These are phyloP conservation scores for Backusella tuberculispora DNA, from an alignment of 192 early-diverging fungal species.

Conservation along the genomic window DNA sequence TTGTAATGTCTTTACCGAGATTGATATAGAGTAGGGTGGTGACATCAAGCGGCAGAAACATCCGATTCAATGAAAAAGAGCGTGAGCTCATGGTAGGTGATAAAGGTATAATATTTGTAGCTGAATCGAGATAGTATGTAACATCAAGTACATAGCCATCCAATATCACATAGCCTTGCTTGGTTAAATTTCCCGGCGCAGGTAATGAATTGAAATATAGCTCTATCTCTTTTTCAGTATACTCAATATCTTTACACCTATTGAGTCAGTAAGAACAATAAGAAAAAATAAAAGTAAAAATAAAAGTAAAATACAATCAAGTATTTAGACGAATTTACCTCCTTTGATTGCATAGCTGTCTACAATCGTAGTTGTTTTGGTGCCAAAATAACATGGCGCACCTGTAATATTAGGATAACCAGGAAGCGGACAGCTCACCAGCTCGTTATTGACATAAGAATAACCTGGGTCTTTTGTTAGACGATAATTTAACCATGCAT, in stretches of 20 bases:
- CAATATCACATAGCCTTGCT: constrained; percentile 35
- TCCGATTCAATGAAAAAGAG: constrained; percentile 36
- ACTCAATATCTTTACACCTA: constrained; percentile 34
- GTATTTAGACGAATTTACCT: constrained; percentile 28
- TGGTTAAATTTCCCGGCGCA: constrained; percentile 2
- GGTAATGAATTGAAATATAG: constrained; percentile 26
- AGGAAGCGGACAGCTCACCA: constrained; percentile 32
- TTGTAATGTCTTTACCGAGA: constrained; percentile 39
- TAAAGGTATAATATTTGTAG: constrained; percentile 34
- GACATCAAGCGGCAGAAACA: constrained; percentile 40
- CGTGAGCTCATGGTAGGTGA: constrained; percentile 31
- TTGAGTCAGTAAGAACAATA: constrained; percentile 15
- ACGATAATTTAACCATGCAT: constrained; percentile 37
- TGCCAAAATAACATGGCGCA: constrained; percentile 36
- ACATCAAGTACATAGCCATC: constrained; percentile 44
- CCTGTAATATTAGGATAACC: constrained; percentile 32
- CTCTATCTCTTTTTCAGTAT: constrained; percentile 18
- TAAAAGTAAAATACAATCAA: neutral
- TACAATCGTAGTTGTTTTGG: neutral
- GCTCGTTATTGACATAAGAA: constrained; percentile 6
- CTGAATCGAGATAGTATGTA: constrained; percentile 36
- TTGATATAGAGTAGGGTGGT: constrained; percentile 39
- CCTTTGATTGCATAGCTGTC: constrained; percentile 35
- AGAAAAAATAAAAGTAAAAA: constrained; percentile 10
- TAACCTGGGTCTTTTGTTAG: constrained; percentile 33